phyloP scores from a whole-genome alignment of 2,329 filamentous ascomycete species.

The Mollisia scopiformis region DNA sequence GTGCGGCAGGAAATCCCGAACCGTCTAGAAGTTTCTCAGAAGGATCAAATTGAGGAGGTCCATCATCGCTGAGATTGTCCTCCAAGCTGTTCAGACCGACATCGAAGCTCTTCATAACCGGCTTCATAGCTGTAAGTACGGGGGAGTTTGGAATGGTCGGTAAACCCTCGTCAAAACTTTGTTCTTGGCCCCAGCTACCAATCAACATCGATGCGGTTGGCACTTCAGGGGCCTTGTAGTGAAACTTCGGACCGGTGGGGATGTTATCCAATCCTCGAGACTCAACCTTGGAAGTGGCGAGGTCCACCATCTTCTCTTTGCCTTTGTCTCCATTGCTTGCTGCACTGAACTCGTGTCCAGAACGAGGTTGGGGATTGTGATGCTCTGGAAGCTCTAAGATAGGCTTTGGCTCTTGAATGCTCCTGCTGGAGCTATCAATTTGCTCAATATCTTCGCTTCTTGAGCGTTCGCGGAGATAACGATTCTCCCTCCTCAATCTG shows the following conservation, averaged over 20 bases:
- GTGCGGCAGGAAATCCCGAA: neutral
- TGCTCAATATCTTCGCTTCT: conserved; percentile 6
- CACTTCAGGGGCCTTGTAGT: neutral
- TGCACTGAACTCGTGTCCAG: neutral
- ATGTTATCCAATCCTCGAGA: neutral
- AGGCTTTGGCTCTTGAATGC: neutral
- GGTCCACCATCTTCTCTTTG: neutral
- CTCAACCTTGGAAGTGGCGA: neutral
- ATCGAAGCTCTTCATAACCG: neutral
- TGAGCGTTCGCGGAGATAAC: conserved; percentile 7
- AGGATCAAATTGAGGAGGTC: neutral
- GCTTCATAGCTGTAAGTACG: neutral
- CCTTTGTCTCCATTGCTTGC: neutral
- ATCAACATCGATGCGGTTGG: neutral
- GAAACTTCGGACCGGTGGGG: neutral
- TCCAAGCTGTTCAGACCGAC: neutral
- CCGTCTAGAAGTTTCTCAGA: conserved; percentile 11
- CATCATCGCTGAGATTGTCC: neutral
- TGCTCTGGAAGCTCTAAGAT: neutral
- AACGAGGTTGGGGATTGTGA: neutral
- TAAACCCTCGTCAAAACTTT: neutral
- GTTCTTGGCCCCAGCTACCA: neutral
- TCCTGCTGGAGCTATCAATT: neutral
- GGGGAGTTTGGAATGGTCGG: neutral
- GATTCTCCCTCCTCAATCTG: conserved; percentile 24